These are phyloP conservation scores for Cyphellophora europaea DNA, from an alignment of 2,329 filamentous ascomycete genomes.

Conservation along the genomic window DNA sequence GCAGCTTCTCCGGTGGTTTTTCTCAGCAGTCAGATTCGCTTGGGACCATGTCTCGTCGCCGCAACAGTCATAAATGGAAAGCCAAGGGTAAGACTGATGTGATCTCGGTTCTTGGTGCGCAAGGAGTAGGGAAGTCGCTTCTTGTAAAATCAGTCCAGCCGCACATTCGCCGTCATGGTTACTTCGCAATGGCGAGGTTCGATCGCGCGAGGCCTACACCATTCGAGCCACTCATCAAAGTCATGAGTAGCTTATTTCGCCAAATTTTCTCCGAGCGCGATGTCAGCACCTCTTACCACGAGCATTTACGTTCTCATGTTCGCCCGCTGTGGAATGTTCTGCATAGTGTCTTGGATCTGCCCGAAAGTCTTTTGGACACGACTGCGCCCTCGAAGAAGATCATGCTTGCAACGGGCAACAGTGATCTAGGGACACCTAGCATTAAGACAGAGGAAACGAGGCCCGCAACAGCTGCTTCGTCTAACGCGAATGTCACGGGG, in stretches of 20 bases:
- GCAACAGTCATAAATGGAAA: conserved; percentile 39
- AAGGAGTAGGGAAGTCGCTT: conserved; percentile 53
- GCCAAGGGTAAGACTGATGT: conserved; percentile 50
- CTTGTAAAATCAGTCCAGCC: conserved; percentile 50
- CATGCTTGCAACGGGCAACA: conserved; percentile 4
- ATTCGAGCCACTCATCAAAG: conserved; percentile 51
- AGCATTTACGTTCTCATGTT: conserved; percentile 45
- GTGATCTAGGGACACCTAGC: conserved; percentile 10
- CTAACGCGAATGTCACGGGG: conserved; percentile 1
- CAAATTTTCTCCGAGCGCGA: conserved; percentile 59
- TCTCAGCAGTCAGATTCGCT: conserved; percentile 20
- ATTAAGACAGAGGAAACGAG: conserved; percentile 14
- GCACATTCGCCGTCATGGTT: conserved; percentile 47
- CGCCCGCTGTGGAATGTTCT: conserved; percentile 49
- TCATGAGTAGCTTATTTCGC: conserved; percentile 52
- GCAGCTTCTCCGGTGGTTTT: conserved; percentile 21
- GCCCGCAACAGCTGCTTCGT: not conserved
- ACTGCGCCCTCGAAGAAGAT: conserved; percentile 27
- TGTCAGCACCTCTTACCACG: conserved; percentile 52
- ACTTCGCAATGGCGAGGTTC: conserved; percentile 52
- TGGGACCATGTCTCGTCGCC: conserved; percentile 29
- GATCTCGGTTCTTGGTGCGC: conserved; percentile 46
- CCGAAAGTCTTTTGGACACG: conserved; percentile 52
- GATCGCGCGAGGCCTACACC: conserved; percentile 50
- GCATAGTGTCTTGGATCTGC: conserved; percentile 49